Conservation (phyloP, 306 rosid species). For the Senna tora region DNA sequence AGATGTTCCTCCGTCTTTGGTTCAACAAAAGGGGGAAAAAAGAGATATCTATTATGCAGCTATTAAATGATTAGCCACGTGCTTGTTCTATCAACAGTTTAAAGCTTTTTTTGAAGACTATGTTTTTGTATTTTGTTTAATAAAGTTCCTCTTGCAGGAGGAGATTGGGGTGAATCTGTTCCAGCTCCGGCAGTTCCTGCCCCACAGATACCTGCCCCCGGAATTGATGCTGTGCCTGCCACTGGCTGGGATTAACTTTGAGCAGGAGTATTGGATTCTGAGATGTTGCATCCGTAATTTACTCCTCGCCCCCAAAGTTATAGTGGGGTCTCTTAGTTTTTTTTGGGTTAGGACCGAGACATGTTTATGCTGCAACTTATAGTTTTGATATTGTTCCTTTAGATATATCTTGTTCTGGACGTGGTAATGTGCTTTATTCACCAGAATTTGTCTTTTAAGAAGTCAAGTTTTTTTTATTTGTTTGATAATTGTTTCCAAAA, state of each 20-base stretch:
- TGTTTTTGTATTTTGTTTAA: not conserved
- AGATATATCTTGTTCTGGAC: constrained; percentile 3
- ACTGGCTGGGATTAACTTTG: not conserved
- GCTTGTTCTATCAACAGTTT: not conserved
- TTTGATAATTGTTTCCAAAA: not conserved
- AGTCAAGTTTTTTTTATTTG: not conserved
- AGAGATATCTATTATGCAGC: not conserved
- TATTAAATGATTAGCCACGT: not conserved
- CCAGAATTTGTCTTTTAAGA: not conserved
- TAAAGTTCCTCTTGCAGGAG: constrained; percentile 5
- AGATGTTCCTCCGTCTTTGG: not conserved
- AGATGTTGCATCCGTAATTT: not conserved
- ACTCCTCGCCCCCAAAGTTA: not conserved
- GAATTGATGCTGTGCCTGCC: not conserved
- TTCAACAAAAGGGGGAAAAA: not conserved
- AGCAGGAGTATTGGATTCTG: not conserved
- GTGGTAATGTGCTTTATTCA: not conserved
- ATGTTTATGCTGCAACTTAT: not conserved
- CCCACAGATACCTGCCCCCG: not conserved
- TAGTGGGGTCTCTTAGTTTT: not conserved
- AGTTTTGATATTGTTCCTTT: not conserved
- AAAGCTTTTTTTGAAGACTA: constrained; percentile 4
- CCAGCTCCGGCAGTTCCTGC: not conserved
- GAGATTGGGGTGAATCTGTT: constrained; percentile 1
- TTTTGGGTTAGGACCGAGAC: not conserved